These are phyloP conservation scores for Terfezia boudieri DNA, from an alignment of 495 filamentous ascomycete species.

Conservation along the genomic window DNA sequence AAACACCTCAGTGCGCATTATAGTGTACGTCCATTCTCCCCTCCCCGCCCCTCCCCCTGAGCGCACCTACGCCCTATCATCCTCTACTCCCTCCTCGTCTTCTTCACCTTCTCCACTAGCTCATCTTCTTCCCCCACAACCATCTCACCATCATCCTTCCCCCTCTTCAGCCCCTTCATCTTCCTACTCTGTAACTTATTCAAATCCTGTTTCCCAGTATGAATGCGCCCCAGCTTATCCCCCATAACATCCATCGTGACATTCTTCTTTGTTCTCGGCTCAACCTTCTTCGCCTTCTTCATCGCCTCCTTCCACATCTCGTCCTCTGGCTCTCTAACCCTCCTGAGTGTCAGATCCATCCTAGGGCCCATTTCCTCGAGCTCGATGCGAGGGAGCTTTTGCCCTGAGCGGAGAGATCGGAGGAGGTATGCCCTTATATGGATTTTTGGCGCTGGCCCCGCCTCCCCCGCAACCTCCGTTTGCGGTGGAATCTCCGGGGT, in stretches of 20 bases:
- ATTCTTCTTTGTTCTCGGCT: constrained; percentile 76
- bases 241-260: constrained; percentile 73
- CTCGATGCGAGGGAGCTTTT: constrained; percentile 73
- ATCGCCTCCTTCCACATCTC: constrained; percentile 71
- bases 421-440: constrained; percentile 51
- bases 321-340: constrained; percentile 51
- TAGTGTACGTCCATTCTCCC: too few species aligned
- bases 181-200: constrained; percentile 77
- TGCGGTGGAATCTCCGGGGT: constrained; percentile 40
- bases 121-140: constrained; percentile 10
- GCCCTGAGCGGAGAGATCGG: constrained; percentile 61
- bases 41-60: too few species aligned
- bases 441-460: constrained; percentile 9
- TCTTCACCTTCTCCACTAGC: constrained; percentile 11
- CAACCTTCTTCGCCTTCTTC: constrained; percentile 53
- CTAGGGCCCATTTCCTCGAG: constrained; percentile 87
- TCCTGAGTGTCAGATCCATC: constrained; percentile 77
- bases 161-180: constrained; percentile 95
- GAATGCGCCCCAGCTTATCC: constrained; percentile 87
- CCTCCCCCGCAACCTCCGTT: background rate
- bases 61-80: background rate
- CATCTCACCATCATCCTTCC: constrained; percentile 28
- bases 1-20: too few species aligned
- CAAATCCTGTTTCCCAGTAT: constrained; percentile 79
- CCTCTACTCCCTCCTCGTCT: constrained; percentile 25